These are phyloP conservation scores for Oryza glaberrima DNA, from an alignment of 176 grass and related monocot species.

Conservation along the genomic window DNA sequence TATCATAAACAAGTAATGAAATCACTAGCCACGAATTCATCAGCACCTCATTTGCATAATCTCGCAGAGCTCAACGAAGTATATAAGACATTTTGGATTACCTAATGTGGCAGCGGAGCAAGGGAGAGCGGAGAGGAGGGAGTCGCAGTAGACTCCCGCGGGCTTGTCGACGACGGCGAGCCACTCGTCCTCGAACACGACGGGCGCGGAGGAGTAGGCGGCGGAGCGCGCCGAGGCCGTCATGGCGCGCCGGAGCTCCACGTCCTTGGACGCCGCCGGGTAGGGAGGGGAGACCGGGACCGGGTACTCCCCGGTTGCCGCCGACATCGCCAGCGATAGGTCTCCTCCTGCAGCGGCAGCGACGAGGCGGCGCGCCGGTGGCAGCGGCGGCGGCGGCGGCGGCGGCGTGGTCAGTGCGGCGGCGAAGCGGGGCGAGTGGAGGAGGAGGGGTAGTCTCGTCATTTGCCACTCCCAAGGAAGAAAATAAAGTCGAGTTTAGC, in stretches of 20 bases:
- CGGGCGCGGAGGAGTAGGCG: slow-evolving; percentile 25
- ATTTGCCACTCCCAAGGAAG: slow-evolving; percentile 21
- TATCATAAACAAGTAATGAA: background rate
- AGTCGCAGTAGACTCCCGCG: slow-evolving; percentile 81
- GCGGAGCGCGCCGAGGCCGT: slow-evolving; percentile 66
- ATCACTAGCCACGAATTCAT: background rate
- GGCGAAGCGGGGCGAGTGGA: background rate
- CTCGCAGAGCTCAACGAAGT: background rate
- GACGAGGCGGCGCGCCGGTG: background rate
- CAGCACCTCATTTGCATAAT: background rate
- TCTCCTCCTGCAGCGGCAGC: background rate
- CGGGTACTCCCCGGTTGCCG: slow-evolving; percentile 45
- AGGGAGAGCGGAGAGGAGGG: slow-evolving; percentile 64
- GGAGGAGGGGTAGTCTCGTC: slow-evolving; percentile 55
- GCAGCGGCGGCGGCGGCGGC: background rate
- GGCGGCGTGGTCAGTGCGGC: background rate
- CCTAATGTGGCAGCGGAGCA: slow-evolving; percentile 16
- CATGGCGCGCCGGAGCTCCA: slow-evolving; percentile 86
- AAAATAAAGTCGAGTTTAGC: background rate
- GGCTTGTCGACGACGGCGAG: slow-evolving; percentile 81
- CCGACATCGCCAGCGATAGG: slow-evolving; percentile 17
- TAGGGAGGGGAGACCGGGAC: slow-evolving; percentile 79
- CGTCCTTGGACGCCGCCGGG: slow-evolving; percentile 73
- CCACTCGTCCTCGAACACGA: slow-evolving; percentile 89
- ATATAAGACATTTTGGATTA: background rate